phyloP scores from a whole-genome alignment of 2,329 filamentous ascomycete genomes.

The Cladosporium colombiae region DNA sequence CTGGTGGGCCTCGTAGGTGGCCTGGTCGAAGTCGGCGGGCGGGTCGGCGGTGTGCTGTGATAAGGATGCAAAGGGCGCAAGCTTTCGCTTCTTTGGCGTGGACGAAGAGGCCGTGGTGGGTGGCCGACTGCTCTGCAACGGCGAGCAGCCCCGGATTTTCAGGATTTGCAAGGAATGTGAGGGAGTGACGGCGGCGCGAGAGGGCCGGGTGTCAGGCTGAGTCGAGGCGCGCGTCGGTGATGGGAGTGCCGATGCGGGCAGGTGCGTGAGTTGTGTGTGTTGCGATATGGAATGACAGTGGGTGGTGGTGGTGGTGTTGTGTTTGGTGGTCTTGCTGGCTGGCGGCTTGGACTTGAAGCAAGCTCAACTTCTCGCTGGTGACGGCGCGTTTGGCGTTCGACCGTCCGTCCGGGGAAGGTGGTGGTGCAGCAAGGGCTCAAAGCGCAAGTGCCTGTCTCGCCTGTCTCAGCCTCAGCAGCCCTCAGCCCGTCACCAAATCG shows the following conservation, averaged over 20 bases:
- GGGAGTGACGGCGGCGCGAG: slow-evolving; percentile 1
- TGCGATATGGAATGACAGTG: slow-evolving; percentile 3
- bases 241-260: no score
- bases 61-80: slow-evolving; percentile 36
- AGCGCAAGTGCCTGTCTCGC: not conserved
- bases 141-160: slow-evolving; percentile 20
- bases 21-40: slow-evolving; percentile 13
- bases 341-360: not conserved
- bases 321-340: not conserved
- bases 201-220: slow-evolving; percentile 6
- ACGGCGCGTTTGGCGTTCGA: not conserved
- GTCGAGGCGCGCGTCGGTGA: not conserved
- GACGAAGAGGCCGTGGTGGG: slow-evolving; percentile 19
- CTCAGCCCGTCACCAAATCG: not conserved
- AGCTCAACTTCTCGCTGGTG: not conserved
- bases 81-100: slow-evolving; percentile 48
- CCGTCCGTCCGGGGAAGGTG: not conserved
- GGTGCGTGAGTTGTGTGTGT: not conserved
- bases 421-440: not conserved
- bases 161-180: slow-evolving; percentile 19
- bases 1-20: slow-evolving; percentile 15
- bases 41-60: not conserved
- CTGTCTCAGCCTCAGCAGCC: no score
- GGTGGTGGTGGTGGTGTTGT: not conserved
- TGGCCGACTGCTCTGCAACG: slow-evolving; percentile 20